phyloP scores from a whole-genome alignment of 768 basidiomycete species.

The Termitomyces sp. region DNA sequence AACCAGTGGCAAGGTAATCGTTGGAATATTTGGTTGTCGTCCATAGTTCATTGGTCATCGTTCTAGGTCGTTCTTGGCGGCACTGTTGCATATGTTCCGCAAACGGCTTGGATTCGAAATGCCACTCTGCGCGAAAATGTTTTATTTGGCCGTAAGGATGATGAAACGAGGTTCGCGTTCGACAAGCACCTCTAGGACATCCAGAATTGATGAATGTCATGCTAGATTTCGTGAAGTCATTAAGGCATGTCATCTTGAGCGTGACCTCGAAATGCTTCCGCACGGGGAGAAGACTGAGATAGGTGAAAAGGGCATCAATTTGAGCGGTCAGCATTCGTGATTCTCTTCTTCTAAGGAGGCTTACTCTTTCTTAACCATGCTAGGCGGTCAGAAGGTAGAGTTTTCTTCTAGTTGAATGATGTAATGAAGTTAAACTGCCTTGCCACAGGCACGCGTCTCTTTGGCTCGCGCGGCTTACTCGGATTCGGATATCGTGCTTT shows the following conservation, averaged over 20 bases:
- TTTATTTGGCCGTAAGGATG: constrained; percentile 63
- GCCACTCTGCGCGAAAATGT: constrained; percentile 74
- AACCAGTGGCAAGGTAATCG: constrained; percentile 47
- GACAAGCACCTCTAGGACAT: neutral
- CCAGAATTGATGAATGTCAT: neutral
- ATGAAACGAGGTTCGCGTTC: constrained; percentile 47
- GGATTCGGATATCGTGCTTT: constrained; percentile 64
- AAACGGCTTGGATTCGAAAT: constrained; percentile 63
- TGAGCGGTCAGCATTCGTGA: constrained; percentile 41
- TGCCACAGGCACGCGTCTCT: constrained; percentile 62
- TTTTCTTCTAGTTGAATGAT: neutral
- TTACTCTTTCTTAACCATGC: neutral
- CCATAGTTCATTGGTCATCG: neutral
- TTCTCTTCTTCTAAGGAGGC: neutral
- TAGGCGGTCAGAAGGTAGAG: constrained; percentile 36
- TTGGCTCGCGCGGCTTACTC: constrained; percentile 79
- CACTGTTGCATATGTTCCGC: constrained; percentile 54
- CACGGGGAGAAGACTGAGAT: constrained; percentile 69
- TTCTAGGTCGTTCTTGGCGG: constrained; percentile 49
- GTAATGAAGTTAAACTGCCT: neutral
- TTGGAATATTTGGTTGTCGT: neutral
- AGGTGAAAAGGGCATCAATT: constrained; percentile 74
- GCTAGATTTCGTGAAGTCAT: constrained; percentile 53
- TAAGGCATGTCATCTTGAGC: constrained; percentile 62
- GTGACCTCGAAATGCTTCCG: constrained; percentile 69